These are phyloP conservation scores for Myxozyma udenii DNA, from an alignment of 805 yeast genomes.

Conservation along the genomic window DNA sequence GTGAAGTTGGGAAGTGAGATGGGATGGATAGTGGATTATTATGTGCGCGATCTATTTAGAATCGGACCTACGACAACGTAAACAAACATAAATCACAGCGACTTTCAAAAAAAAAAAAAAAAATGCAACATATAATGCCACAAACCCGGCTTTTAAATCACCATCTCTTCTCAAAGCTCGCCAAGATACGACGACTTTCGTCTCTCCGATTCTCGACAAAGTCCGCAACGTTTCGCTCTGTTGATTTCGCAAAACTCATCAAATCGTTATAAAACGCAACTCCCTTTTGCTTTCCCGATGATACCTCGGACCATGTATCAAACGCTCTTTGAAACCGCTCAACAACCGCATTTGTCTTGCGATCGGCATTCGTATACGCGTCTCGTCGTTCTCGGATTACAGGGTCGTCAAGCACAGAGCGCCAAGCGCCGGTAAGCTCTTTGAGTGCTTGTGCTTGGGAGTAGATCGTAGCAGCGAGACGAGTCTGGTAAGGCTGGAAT, in stretches of 20 bases:
- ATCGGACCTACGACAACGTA: too few relatives aligned
- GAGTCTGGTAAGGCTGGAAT: constrained; percentile 63
- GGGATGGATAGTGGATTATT: too few relatives aligned
- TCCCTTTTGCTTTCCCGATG: constrained; percentile 61
- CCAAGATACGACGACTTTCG: constrained; percentile 29
- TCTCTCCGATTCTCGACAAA: constrained; percentile 37
- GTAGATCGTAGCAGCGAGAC: constrained; percentile 65
- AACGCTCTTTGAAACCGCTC: constrained; percentile 50
- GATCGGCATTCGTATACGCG: constrained; percentile 38
- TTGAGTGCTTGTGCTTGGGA: constrained; percentile 55
- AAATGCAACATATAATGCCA: neutral
- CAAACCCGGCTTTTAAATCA: too few relatives aligned
- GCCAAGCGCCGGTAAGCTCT: constrained; percentile 49
- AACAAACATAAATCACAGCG: too few relatives aligned
- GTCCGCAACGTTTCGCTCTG: constrained; percentile 35
- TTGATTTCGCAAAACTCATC: constrained; percentile 38
- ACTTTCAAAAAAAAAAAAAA: too few relatives aligned
- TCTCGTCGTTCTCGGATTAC: constrained; percentile 44
- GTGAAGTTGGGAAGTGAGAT: too few relatives aligned
- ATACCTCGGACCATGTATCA: constrained; percentile 56
- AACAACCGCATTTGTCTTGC: constrained; percentile 40
- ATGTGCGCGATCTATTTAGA: too few relatives aligned
- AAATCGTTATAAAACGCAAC: constrained; percentile 58
- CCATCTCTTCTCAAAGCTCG: constrained; percentile 7
- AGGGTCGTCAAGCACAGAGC: constrained; percentile 45